phyloP scores from a whole-genome alignment of 2,329 filamentous ascomycete species.

The Fusarium sambucinum region DNA sequence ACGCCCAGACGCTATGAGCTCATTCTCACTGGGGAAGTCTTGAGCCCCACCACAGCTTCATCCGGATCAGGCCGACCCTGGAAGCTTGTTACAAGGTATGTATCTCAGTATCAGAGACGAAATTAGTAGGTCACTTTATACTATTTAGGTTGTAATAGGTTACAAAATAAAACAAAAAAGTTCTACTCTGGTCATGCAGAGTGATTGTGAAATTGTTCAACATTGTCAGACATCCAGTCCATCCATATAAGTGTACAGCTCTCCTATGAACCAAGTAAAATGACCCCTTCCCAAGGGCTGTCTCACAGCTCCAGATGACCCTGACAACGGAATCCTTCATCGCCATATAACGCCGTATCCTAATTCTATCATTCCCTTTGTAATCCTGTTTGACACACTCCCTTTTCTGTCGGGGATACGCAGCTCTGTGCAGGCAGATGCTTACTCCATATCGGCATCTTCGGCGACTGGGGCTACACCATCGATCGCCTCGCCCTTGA shows the following conservation, averaged over 20 bases:
- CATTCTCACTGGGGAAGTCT: constrained; percentile 28
- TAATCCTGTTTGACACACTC: constrained; percentile 30
- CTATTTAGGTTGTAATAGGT: too few species aligned
- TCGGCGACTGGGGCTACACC: constrained; percentile 59
- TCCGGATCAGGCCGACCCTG: constrained; percentile 19
- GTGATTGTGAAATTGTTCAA: background rate
- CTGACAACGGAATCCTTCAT: constrained; percentile 51
- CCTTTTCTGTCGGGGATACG: constrained; percentile 14
- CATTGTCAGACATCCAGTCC: background rate
- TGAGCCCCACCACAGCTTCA: constrained; percentile 41
- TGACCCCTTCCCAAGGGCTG: constrained; percentile 22
- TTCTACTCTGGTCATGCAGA: background rate
- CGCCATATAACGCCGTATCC: constrained; percentile 54
- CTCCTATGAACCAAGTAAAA: constrained; percentile 16
- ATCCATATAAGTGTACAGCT: constrained; percentile 23
- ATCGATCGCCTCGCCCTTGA: constrained; percentile 67
- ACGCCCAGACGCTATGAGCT: constrained; percentile 40
- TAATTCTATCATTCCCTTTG: constrained; percentile 31
- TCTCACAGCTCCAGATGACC: constrained; percentile 52
- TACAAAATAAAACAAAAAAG: background rate
- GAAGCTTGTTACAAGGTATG: background rate
- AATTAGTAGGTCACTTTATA: too few species aligned
- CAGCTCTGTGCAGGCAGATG: constrained; percentile 1
- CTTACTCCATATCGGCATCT: constrained; percentile 59
- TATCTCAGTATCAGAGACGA: too few species aligned